Evolutionary conservation across 257 asterid species (phyloP), one percentile per base, ranked within the genome.

Genomic region (Solanum bulbocastanum): DNA sequence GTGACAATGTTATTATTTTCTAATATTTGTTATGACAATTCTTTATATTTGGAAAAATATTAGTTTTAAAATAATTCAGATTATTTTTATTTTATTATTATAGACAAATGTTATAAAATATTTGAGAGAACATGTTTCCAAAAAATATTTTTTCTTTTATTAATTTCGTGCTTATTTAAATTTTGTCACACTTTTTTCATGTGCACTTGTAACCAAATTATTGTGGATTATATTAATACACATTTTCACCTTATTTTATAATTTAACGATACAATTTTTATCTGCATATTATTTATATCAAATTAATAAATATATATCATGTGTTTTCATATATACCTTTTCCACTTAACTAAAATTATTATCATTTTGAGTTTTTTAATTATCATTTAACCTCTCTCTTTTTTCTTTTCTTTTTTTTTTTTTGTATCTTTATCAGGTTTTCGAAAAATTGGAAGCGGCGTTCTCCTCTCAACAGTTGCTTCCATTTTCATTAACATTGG

Each of bases 401-500:
- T 15, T 46, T 14, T 46, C 7, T 7, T 20, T n/a, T 46, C 18
- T 1, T 1, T 2, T 4, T 4, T 5, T 5, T 40, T 25, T 73
- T 33, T 18, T 9, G 14, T 35, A 22, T 36, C 37, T 74, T 22
- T 10, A 37, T 25, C 85, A 96, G 99, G 99, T 78, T 96, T 95
- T 87, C 90, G 98, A 75, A 96, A 92, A 79, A 93, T 96, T 85
- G 98, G 98, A 39, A 88, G 94, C 42, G 98, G 99, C 25, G 37
- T 91, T 33, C 20, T 92, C 40, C 39, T 95, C 87, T 94, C 99
- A 0, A 89, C 91, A 3, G 56, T 84, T 12, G 99, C 99, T 27
- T 92, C 98, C 23, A 35, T 94, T 46, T 94, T 95, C 87, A 94
- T 96, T 18, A 93, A 96, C 92, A 14, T 92, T 15, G 96, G 96